A percentile compares a stretch with the other conserved stretches of the same genome.
Conservation (phyloP, 345 rosid genomes). For the Arabidopsis arenosa region DNA sequence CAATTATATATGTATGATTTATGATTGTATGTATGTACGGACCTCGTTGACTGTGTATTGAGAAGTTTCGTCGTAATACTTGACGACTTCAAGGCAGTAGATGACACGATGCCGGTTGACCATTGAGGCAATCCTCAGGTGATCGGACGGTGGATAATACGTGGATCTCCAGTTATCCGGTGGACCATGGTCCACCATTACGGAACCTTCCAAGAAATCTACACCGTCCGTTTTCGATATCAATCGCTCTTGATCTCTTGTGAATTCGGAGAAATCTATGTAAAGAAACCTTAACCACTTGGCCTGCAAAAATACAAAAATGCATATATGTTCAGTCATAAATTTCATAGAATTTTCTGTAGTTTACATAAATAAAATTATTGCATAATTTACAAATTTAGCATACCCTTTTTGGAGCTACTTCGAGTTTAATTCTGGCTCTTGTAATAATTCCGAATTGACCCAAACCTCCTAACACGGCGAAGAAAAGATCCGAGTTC, state of each 20-base stretch:
- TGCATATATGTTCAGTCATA: not conserved
- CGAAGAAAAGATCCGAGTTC: slow-evolving; percentile 70
- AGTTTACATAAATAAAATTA: not conserved
- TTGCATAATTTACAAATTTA: not conserved
- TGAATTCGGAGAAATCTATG: slow-evolving; percentile 62
- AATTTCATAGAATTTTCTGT: not conserved
- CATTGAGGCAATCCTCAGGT: slow-evolving; percentile 58
- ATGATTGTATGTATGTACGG: slow-evolving; percentile 26
- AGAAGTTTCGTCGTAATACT: slow-evolving; percentile 61
- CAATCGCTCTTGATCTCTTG: slow-evolving; percentile 67
- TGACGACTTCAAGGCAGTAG: slow-evolving; percentile 75
- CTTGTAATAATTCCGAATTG: slow-evolving; percentile 83
- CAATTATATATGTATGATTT: slow-evolving; percentile 5
- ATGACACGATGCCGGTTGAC: slow-evolving; percentile 55
- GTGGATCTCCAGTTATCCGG: slow-evolving; percentile 63
- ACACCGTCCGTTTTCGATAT: slow-evolving; percentile 58
- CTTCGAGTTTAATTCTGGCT: slow-evolving; percentile 64
- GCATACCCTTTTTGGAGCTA: slow-evolving; percentile 66
- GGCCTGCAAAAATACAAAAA: slow-evolving; percentile 44
- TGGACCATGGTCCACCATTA: slow-evolving; percentile 57
- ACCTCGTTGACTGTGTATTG: slow-evolving; percentile 55
- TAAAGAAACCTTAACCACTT: slow-evolving; percentile 83
- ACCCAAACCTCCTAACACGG: slow-evolving; percentile 82
- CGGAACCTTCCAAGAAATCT: slow-evolving; percentile 74
- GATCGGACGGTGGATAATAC: slow-evolving; percentile 61